Evolutionary conservation across 2,329 filamentous ascomycete genomes (phyloP), one percentile per base, ranked within the genome.

Genomic region (Ustulina deusta): DNA sequence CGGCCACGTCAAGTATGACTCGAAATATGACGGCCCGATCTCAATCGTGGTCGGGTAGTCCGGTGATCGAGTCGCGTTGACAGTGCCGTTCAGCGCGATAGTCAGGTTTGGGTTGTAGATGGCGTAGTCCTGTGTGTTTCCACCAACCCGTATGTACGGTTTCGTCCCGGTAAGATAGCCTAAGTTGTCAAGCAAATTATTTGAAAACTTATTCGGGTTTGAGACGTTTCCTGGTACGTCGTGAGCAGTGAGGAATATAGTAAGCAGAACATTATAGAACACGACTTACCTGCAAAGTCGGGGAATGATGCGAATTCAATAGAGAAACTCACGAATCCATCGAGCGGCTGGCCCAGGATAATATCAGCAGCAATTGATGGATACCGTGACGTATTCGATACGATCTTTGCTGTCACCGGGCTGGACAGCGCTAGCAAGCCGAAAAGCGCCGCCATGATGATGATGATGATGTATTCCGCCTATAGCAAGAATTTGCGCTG

Each of bases 81-180:
- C 79, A 1, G 82, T 87, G 34, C 87, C 87, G 57, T 87, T 82
- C 10, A 85, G 79, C 6, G 85, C 85, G 6, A 80, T 79, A 0
- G 81, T 75, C 6, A 89, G 83, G 3, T 82, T 83, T 1, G 82
- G 78, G 69, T 90, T 83, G 76, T 87, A 90, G 42, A 90, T 80
- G 5, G 87, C 87, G 70, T 86, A 89, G 78, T 91, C 88, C 77
- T 91, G 89, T 0, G 89, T 90, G 72, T 90, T 91, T n/a, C 89
- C 89, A 3, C 89, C 88, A 1, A 91, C 87, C 17, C 89, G 82
- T 63, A 91, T 85, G 71, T 87, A 83, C 1, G 89, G 89, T 69
- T 88, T 89, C 6, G 81, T 82, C 9, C 87, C 87, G 15, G 81
- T 81, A 3, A 89, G 73, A n/a, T 81, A 75, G 1, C 80, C 85